phyloP scores from a whole-genome alignment of 2,329 filamentous ascomycete species.

The Aspergillus fructus region DNA sequence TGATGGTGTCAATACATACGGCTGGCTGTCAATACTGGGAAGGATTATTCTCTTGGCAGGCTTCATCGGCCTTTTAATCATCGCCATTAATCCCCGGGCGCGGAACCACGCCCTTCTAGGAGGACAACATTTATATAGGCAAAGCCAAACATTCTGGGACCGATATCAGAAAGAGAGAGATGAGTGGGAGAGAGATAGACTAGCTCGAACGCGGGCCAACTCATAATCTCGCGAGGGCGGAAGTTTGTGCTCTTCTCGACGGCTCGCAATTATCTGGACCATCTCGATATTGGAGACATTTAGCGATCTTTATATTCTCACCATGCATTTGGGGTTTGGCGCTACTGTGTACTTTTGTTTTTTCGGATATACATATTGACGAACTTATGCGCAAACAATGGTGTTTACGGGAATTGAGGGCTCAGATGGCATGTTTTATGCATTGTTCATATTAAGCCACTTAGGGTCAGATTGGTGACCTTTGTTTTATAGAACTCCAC shows the following conservation, averaged over 20 bases:
- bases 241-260: not conserved
- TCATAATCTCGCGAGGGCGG: not conserved
- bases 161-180: slow-evolving; percentile 7
- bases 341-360: not conserved
- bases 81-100: slow-evolving; percentile 11
- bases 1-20: slow-evolving; percentile 75
- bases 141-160: slow-evolving; percentile 7
- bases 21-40: slow-evolving; percentile 37
- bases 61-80: slow-evolving; percentile 10
- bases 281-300: not conserved
- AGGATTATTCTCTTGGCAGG: slow-evolving; percentile 16
- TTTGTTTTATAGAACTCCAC: slow-evolving; percentile 17
- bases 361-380: not conserved
- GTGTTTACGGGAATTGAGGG: not conserved
- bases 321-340: not conserved
- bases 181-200: slow-evolving; percentile 4
- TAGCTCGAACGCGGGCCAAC: not conserved
- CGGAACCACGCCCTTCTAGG: slow-evolving; percentile 8
- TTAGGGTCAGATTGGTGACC: not conserved
- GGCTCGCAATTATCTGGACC: not conserved
- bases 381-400: not conserved
- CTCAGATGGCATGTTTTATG: not conserved
- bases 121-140: slow-evolving; percentile 6
- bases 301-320: not conserved
- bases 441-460: not conserved